Evolutionary conservation across 495 filamentous ascomycete genomes (phyloP).

Genomic region (Podospora sp.): DNA sequence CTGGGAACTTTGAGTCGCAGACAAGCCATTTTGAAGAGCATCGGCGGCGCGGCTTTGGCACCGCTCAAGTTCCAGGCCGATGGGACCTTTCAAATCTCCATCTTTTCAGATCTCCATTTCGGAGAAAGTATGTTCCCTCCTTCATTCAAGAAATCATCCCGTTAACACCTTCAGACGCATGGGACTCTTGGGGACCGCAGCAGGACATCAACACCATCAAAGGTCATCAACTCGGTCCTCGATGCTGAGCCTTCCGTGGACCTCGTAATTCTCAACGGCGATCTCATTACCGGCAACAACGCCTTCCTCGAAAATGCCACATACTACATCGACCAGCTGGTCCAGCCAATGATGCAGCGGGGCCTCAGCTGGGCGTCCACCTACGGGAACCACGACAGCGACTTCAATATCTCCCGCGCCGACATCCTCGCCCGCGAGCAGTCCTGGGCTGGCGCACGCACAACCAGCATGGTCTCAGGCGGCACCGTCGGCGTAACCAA

Average conservation of each 20-base stretch:
- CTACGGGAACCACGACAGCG: constrained; percentile 75
- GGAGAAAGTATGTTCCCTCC: constrained; percentile 57
- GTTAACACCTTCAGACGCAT: constrained; percentile 38
- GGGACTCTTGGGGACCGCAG: constrained; percentile 58
- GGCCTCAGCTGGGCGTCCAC: constrained; percentile 65
- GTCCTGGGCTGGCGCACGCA: constrained; percentile 56
- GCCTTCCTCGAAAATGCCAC: constrained; percentile 59
- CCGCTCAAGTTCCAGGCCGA: constrained; percentile 45
- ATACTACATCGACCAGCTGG: constrained; percentile 63
- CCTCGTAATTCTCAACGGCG: constrained; percentile 73
- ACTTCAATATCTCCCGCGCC: constrained; percentile 58
- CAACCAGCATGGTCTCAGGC: constrained; percentile 47
- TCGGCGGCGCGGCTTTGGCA: neutral
- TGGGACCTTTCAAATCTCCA: constrained; percentile 52
- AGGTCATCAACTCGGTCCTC: constrained; percentile 63
- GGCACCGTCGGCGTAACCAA: constrained; percentile 64
- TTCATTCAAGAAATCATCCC: neutral
- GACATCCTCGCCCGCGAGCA: constrained; percentile 59
- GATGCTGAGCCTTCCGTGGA: constrained; percentile 54
- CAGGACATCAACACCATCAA: constrained; percentile 62
- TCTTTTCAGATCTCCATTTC: constrained; percentile 72
- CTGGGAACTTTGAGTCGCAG: neutral
- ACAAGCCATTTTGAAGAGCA: neutral
- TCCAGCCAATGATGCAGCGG: constrained; percentile 55
- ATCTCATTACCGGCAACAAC: constrained; percentile 72